Conservation (phyloP, 106 monocot genomes). For the Chionographis japonica region DNA sequence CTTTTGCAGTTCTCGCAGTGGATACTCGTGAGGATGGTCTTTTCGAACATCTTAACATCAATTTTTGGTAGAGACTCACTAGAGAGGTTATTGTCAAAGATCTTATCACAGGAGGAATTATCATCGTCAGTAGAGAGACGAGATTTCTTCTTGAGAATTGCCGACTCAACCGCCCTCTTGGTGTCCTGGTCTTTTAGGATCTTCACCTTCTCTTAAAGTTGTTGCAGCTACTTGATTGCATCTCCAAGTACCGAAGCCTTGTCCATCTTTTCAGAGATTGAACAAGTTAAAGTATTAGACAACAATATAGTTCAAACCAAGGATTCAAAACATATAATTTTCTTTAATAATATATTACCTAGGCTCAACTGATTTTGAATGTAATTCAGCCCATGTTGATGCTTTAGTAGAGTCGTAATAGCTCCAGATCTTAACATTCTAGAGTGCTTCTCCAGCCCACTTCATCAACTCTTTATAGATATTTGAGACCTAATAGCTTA, state of each 20-base stretch:
- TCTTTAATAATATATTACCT: too few species aligned
- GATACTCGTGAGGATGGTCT: constrained; percentile 35
- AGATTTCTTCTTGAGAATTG: constrained; percentile 18
- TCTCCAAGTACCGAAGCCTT: constrained; percentile 42
- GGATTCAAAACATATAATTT: too few species aligned
- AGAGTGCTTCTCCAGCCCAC: too few species aligned
- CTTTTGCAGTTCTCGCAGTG: constrained; percentile 49
- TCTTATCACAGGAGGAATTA: constrained; percentile 21
- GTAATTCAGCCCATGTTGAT: too few species aligned
- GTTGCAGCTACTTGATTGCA: constrained; percentile 34
- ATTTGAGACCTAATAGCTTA: too few species aligned
- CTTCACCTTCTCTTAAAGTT: constrained; percentile 37
- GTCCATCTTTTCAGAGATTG: constrained; percentile 19
- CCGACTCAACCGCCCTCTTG: constrained; percentile 13
- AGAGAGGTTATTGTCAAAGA: not conserved
- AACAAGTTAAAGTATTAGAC: too few species aligned
- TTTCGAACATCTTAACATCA: constrained; percentile 35
- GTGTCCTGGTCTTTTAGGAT: constrained; percentile 20
- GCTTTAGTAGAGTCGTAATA: too few species aligned
- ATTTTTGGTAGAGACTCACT: constrained; percentile 7
- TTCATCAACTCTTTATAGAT: too few species aligned
- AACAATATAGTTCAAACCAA: too few species aligned
- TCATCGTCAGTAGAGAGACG: constrained; percentile 13
- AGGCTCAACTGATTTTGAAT: too few species aligned
- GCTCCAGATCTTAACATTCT: too few species aligned